Evolutionary conservation across 345 rosid species (phyloP).

Genomic region (Gossypium longicalyx): DNA sequence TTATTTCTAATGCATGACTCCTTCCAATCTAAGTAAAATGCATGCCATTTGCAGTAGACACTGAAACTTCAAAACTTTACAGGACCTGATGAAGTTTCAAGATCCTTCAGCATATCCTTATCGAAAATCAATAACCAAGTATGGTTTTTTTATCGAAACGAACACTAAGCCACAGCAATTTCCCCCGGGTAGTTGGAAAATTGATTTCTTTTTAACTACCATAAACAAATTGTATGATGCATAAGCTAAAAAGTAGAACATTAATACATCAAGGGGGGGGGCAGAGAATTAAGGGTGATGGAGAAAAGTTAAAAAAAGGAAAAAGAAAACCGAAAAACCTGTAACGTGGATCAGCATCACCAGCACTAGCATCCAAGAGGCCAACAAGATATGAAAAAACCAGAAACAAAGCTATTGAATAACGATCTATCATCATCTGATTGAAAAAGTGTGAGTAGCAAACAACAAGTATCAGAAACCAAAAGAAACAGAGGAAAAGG

Average conservation of each 20-base stretch:
- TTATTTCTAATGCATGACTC: neutral
- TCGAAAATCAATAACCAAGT: neutral
- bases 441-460: neutral
- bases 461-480: neutral
- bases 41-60: neutral
- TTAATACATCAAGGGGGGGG: neutral
- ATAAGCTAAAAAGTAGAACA: neutral
- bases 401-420: slow-evolving; percentile 1
- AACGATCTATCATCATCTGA: slow-evolving; percentile 6
- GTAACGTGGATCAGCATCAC: slow-evolving; percentile 70
- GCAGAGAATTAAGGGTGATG: neutral
- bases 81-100: neutral
- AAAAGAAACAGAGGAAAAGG: neutral
- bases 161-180: neutral
- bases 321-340: slow-evolving; percentile 31
- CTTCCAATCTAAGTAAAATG: neutral
- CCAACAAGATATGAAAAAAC: neutral
- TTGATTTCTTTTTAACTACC: neutral
- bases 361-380: slow-evolving; percentile 51
- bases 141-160: neutral
- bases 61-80: neutral
- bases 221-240: neutral
- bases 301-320: neutral
- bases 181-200: neutral
- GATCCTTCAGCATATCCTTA: neutral